Evolutionary conservation across 2,329 filamentous ascomycete genomes (phyloP).

Genomic region (Apiospora koreana): DNA sequence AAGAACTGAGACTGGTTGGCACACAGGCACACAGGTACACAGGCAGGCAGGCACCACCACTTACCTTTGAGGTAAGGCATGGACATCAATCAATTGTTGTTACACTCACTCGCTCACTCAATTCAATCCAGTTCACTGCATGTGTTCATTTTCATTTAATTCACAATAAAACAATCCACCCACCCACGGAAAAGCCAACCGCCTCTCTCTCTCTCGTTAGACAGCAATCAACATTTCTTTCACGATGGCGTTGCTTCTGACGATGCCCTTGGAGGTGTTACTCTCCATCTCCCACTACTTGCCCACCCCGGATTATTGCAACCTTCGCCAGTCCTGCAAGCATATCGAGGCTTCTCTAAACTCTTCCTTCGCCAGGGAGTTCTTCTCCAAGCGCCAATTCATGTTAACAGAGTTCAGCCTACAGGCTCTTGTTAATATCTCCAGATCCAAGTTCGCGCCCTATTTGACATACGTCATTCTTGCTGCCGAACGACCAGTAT

Average conservation of each 20-base stretch:
- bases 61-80: too few relatives aligned
- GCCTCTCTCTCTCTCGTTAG: too few relatives aligned
- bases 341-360: constrained; percentile 55
- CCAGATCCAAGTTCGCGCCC: constrained; percentile 41
- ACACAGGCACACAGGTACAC: too few relatives aligned
- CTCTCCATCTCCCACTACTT: constrained; percentile 54
- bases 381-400: constrained; percentile 68
- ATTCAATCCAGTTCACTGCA: too few relatives aligned
- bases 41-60: too few relatives aligned
- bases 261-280: constrained; percentile 61
- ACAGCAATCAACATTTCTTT: not conserved
- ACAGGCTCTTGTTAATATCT: constrained; percentile 49
- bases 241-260: constrained; percentile 21
- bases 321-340: constrained; percentile 57
- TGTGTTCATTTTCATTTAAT: too few relatives aligned
- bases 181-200: too few relatives aligned
- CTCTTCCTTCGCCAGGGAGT: constrained; percentile 58
- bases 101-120: too few relatives aligned
- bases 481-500: constrained; percentile 36
- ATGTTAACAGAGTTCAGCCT: constrained; percentile 60
- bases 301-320: constrained; percentile 55
- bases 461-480: constrained; percentile 51
- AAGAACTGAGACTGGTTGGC: too few relatives aligned
- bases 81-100: too few relatives aligned
- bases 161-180: too few relatives aligned